phyloP scores from a whole-genome alignment of 2,329 filamentous ascomycete species.

The Dryadomyces quercus-mongolicae region DNA sequence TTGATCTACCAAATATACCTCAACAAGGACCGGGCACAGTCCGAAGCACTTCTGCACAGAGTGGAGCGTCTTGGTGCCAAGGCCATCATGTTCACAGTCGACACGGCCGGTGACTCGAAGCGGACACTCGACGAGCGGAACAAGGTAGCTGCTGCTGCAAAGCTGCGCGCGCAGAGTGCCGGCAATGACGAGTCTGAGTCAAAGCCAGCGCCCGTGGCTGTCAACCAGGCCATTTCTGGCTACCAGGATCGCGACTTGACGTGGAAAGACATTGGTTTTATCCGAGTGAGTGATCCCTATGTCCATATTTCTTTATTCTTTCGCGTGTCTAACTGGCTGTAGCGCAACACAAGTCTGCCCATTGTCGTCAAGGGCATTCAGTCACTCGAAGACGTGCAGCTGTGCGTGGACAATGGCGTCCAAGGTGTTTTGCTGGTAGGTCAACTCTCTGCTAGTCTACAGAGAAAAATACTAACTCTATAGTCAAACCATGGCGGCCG shows the following conservation, averaged over 20 bases:
- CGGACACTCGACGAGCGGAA: conserved; percentile 14
- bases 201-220: not conserved
- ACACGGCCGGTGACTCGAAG: conserved; percentile 30
- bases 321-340: not conserved
- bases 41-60: conserved; percentile 5
- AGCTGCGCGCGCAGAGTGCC: not conserved
- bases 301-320: not conserved
- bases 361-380: conserved; percentile 50
- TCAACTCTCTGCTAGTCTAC: too few species aligned
- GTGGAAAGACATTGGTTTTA: conserved; percentile 47
- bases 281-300: conserved; percentile 28
- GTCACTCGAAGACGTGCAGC: conserved; percentile 38
- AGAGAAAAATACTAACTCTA: not conserved
- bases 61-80: conserved; percentile 7
- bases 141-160: conserved; percentile 1
- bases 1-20: conserved; percentile 6
- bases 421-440: conserved; percentile 41
- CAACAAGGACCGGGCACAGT: conserved; percentile 3
- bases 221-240: conserved; percentile 23
- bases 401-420: conserved; percentile 39
- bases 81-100: conserved; percentile 28
- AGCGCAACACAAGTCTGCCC: conserved; percentile 29
- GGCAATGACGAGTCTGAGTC: not conserved
- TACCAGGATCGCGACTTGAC: conserved; percentile 33
- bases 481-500: conserved; percentile 36